phyloP scores from a whole-genome alignment of 108 stramenopile genomes.

The Stephanodiscus minutulus region DNA sequence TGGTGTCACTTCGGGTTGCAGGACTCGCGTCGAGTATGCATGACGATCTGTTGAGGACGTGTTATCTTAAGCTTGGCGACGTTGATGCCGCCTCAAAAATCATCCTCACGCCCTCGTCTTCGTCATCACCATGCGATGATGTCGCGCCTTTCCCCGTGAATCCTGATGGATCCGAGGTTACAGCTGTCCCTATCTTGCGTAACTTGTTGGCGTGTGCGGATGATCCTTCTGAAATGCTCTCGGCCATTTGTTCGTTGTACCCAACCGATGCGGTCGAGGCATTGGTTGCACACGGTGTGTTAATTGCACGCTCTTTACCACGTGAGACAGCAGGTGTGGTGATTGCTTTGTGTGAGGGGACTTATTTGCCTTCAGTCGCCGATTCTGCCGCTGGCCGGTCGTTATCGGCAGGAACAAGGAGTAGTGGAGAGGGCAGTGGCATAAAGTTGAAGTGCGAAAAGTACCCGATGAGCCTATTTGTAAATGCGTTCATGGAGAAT shows the following conservation, averaged over 20 bases:
- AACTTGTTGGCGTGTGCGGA: slow-evolving; percentile 53
- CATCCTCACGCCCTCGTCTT: slow-evolving; percentile 53
- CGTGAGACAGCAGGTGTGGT: slow-evolving; percentile 85
- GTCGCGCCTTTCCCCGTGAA: slow-evolving; percentile 44
- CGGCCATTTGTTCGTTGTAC: slow-evolving; percentile 79
- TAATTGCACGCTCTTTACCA: slow-evolving; percentile 71
- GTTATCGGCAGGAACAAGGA: slow-evolving; percentile 12
- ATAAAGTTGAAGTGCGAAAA: slow-evolving; percentile 49
- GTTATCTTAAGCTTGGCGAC: slow-evolving; percentile 84
- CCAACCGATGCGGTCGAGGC: slow-evolving; percentile 79
- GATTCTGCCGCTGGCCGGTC: slow-evolving; percentile 55
- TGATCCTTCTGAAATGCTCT: slow-evolving; percentile 77
- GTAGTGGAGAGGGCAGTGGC: slow-evolving; percentile 31
- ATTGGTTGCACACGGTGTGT: slow-evolving; percentile 65
- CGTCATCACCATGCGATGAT: slow-evolving; percentile 32
- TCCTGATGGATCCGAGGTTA: slow-evolving; percentile 36
- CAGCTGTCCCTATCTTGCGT: slow-evolving; percentile 48
- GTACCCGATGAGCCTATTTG: slow-evolving; percentile 82
- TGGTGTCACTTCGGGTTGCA: slow-evolving; percentile 73
- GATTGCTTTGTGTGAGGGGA: slow-evolving; percentile 82
- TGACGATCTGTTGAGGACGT: slow-evolving; percentile 77
- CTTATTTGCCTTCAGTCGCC: slow-evolving; percentile 67
- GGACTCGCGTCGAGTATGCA: slow-evolving; percentile 74
- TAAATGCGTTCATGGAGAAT: slow-evolving; percentile 79
- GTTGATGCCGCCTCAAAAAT: slow-evolving; percentile 75